phyloP scores from a whole-genome alignment of 139 green algal genomes.

The Coelastrella sp. region DNA sequence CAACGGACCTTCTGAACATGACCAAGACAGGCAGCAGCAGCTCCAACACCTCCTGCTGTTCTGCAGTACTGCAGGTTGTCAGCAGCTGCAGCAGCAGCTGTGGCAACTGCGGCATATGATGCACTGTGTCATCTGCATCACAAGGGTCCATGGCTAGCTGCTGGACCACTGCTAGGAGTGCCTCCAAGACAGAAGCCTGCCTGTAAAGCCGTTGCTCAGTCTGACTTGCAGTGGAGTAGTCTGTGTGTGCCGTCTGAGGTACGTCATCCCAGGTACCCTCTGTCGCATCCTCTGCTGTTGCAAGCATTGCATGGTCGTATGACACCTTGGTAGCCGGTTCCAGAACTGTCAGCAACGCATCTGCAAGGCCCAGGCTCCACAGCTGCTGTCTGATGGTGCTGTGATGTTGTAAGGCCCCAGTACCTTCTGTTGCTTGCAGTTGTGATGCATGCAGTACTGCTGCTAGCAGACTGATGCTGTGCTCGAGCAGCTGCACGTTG shows the following conservation, averaged over 20 bases:
- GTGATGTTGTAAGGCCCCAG: not conserved
- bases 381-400: not conserved
- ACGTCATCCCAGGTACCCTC: not conserved
- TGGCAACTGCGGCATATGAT: not conserved
- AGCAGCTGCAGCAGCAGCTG: conserved; percentile 8
- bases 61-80: not conserved
- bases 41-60: conserved; percentile 9
- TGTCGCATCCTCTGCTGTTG: not conserved
- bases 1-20: not conserved
- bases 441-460: not conserved
- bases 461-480: conserved; percentile 3
- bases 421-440: not conserved
- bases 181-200: not conserved
- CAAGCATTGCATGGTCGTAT: no score
- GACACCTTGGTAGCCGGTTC: not conserved
- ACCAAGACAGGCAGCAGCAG: conserved; percentile 21
- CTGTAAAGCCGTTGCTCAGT: conserved; percentile 6
- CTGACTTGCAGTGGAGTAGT: no score
- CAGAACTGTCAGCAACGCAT: not conserved
- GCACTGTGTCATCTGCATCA: not conserved
- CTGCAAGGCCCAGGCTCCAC: not conserved
- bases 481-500: conserved; percentile 1
- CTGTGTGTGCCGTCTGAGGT: not conserved
- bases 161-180: not conserved
- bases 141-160: not conserved